These are phyloP conservation scores for Corniculantispora saksenae DNA, from an alignment of 2,329 filamentous ascomycete species.

Conservation along the genomic window DNA sequence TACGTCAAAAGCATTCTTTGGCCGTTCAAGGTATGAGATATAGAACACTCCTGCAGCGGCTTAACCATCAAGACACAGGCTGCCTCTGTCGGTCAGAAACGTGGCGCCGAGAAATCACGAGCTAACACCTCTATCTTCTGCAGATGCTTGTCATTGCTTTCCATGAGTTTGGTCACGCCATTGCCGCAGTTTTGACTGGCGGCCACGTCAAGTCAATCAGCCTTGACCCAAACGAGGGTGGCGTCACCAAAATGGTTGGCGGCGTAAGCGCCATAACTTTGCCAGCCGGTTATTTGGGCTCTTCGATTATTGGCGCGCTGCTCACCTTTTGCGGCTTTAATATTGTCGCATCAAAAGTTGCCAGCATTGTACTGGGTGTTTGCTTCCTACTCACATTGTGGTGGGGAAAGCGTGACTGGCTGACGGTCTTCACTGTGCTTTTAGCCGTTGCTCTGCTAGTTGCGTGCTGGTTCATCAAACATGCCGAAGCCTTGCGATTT, in stretches of 20 bases:
- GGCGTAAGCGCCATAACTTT: slow-evolving; percentile 70
- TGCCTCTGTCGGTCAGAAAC: neutral
- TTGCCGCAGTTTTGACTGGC: slow-evolving; percentile 71
- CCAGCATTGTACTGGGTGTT: slow-evolving; percentile 69
- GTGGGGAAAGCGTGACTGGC: slow-evolving; percentile 79
- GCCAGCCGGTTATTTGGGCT: slow-evolving; percentile 77
- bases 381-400: slow-evolving; percentile 79
- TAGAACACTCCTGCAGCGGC: neutral
- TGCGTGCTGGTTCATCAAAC: slow-evolving; percentile 77
- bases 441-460: slow-evolving; percentile 70
- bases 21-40: slow-evolving; percentile 70
- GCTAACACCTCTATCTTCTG: slow-evolving; percentile 9
- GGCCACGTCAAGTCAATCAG: slow-evolving; percentile 74
- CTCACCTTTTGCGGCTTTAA: slow-evolving; percentile 80
- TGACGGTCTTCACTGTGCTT: slow-evolving; percentile 71
- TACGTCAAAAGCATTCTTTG: slow-evolving; percentile 74
- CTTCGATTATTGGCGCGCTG: slow-evolving; percentile 73
- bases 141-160: slow-evolving; percentile 83
- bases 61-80: neutral
- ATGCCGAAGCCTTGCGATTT: slow-evolving; percentile 72
- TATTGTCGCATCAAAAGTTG: slow-evolving; percentile 79
- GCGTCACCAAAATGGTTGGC: slow-evolving; percentile 75
- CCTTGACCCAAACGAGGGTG: slow-evolving; percentile 76
- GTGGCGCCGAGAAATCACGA: neutral
- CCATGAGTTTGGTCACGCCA: slow-evolving; percentile 77